These are phyloP conservation scores for Pestalotiopsis sp. DNA, from an alignment of 2,329 filamentous ascomycete species.

Conservation along the genomic window DNA sequence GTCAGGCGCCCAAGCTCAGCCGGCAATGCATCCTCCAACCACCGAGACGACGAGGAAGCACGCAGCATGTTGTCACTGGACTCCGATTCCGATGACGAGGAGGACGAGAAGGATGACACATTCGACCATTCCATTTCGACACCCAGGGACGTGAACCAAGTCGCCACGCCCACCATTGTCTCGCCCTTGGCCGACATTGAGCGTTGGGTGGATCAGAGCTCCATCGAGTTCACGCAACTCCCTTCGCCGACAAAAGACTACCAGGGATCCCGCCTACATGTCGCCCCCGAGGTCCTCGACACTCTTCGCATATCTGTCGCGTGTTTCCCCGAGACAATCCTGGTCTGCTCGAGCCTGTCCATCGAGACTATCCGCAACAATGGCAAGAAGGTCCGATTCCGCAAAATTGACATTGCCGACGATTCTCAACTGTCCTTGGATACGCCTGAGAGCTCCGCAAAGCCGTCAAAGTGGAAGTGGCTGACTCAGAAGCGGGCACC, in stretches of 20 bases:
- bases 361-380: slow-evolving; percentile 61
- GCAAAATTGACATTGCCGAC: slow-evolving; percentile 18
- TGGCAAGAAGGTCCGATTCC: slow-evolving; percentile 54
- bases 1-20: background rate
- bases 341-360: slow-evolving; percentile 55
- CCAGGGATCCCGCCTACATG: slow-evolving; percentile 43
- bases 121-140: background rate
- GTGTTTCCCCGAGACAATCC: slow-evolving; percentile 63
- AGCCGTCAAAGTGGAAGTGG: slow-evolving; percentile 30
- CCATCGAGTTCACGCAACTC: slow-evolving; percentile 24
- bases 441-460: slow-evolving; percentile 15
- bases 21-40: background rate
- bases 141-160: background rate
- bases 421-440: slow-evolving; percentile 19
- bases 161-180: slow-evolving; percentile 18
- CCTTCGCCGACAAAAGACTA: slow-evolving; percentile 23
- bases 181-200: slow-evolving; percentile 25
- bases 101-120: background rate
- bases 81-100: background rate
- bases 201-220: slow-evolving; percentile 26
- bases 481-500: slow-evolving; percentile 19
- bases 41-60: background rate
- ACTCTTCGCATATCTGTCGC: slow-evolving; percentile 55
- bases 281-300: slow-evolving; percentile 57
- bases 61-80: slow-evolving; percentile 7